phyloP scores from a whole-genome alignment of 257 asterid genomes.

The Fraxinus quadrangulata region DNA sequence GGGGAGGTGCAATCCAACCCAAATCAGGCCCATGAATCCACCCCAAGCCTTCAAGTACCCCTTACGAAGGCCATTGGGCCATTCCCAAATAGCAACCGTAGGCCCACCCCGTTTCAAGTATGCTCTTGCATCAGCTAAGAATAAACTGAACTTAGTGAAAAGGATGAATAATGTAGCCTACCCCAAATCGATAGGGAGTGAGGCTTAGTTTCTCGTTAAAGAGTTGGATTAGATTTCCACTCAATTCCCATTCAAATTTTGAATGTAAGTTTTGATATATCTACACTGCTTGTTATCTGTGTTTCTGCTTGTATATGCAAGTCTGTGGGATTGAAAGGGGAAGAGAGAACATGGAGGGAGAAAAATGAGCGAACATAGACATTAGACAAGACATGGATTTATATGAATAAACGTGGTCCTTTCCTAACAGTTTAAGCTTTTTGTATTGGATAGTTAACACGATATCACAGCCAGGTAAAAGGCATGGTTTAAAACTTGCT shows the following conservation, averaged over 20 bases:
- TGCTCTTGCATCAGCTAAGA: neutral
- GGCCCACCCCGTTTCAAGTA: no score
- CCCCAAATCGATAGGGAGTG: neutral
- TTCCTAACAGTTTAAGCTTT: neutral
- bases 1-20: no score
- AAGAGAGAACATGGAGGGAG: neutral
- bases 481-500: neutral
- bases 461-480: neutral
- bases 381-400: neutral
- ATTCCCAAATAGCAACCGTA: no score
- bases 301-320: neutral
- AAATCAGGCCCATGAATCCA: no score
- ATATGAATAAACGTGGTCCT: neutral
- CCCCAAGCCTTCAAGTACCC: no score
- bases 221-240: neutral
- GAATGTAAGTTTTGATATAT: neutral
- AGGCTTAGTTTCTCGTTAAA: neutral
- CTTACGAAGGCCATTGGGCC: no score
- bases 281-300: neutral
- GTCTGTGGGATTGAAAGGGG: neutral
- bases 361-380: neutral
- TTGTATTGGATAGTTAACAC: neutral
- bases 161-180: neutral
- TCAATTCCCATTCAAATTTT: neutral
- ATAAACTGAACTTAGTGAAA: neutral